Base-by-base conservation (phyloP, 2,329 filamentous ascomycete genomes). In the Scedosporium minutisporum region DNA sequence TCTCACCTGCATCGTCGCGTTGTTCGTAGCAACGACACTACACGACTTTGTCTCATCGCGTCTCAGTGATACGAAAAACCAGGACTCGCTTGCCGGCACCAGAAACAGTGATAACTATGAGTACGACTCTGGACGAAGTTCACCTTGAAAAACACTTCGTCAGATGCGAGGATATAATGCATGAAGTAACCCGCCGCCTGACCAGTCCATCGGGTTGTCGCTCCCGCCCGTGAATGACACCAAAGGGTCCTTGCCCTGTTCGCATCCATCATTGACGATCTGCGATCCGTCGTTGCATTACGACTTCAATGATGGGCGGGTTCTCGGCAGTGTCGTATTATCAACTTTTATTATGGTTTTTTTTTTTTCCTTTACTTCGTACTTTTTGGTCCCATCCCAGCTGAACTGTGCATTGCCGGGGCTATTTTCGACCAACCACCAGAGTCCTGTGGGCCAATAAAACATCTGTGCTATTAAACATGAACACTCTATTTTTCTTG, bases 201-300 rank as follows among this genome's bases (percentile, higher is more conserved):
- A 48, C 44, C 44, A 57, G 29, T 3, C 55, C 25, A 38, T 33
- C 23, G 53, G 53, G 16, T 57, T 27, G 53, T 2, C 6, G 16
- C 53, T 27, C n/a, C 25, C 25, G 25, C n/a, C 25, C 25, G 14
- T n/a, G 27, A 27, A n/a, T 57, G 55, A 57, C 55, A 33, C 10
- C 25, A 27, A 5, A 25, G 27, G 12, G 23, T 57, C 51, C 51
- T 23, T n/a, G 12, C 1, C 51, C 25, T 29, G 29, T 23, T 38
- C 33, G 33, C 33, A 38, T 38, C 44, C 18, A n/a, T 48, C n/a
- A 48, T 21, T n/a, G 18, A 16, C 16, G 57, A 58, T 58, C 57
- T 18, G 57, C 57, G 57, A 58, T 58, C 57, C 33, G n/a, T 42
- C n/a, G 57, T 58, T 41, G 38, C 57, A 58, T 58, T 42, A 48